Conservation (phyloP, 805 yeast genomes). For the Brettanomyces sp. region DNA sequence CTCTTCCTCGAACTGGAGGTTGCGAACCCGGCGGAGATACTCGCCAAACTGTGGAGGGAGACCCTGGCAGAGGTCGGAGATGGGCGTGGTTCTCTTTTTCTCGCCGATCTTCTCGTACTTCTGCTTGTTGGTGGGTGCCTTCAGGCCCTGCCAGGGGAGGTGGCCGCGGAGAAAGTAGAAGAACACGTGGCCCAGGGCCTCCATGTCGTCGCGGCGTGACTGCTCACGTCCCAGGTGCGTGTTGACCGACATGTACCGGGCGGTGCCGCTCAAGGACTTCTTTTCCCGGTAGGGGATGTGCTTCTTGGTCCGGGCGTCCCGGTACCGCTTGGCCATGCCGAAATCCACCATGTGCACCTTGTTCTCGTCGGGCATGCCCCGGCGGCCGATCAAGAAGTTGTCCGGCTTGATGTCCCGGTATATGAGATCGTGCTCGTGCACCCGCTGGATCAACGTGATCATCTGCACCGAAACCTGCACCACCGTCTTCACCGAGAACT, state of each 20-base stretch:
- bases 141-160: slow-evolving; percentile 97
- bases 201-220: slow-evolving; percentile 92
- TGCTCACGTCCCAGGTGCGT: slow-evolving; percentile 97
- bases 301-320: slow-evolving; percentile 91
- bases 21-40: slow-evolving; percentile 81
- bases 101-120: slow-evolving; percentile 97
- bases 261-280: slow-evolving; percentile 93
- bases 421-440: slow-evolving; percentile 84
- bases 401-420: slow-evolving; percentile 98
- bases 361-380: slow-evolving; percentile 75
- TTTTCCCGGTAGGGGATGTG: slow-evolving; percentile 97
- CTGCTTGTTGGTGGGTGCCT: slow-evolving; percentile 96
- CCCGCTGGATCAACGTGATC: slow-evolving; percentile 76
- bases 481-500: slow-evolving; percentile 79
- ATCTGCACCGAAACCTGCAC: slow-evolving; percentile 92
- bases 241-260: slow-evolving; percentile 96
- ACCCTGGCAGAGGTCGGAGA: slow-evolving; percentile 78
- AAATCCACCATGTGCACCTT: slow-evolving; percentile 86
- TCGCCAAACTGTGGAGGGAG: slow-evolving; percentile 90
- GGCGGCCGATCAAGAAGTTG: slow-evolving; percentile 88
- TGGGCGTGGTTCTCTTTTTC: slow-evolving; percentile 84
- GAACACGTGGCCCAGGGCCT: slow-evolving; percentile 93
- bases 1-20: slow-evolving; percentile 82
- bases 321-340: slow-evolving; percentile 97
- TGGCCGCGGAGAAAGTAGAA: slow-evolving; percentile 91